Evolutionary conservation across 225 moss, liverwort and hornwort genomes (phyloP).

Genomic region (Takakia lepidozioides): DNA sequence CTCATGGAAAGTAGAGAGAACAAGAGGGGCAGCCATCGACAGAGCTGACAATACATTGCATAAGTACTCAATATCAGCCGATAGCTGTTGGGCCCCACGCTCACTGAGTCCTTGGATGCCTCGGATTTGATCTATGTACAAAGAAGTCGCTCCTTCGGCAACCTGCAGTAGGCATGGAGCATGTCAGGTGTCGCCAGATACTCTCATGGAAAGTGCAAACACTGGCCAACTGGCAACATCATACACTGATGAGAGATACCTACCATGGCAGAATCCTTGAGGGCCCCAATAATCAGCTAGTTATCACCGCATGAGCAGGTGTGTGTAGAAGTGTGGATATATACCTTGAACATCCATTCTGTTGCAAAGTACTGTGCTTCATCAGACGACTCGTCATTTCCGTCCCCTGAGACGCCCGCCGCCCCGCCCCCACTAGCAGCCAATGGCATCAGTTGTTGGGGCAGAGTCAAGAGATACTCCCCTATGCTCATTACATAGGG

Average conservation of each 20-base stretch:
- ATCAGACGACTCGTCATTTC: conserved; percentile 66
- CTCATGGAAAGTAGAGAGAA: conserved; percentile 81
- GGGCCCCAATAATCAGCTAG: no score
- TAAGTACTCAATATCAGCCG: conserved; percentile 93
- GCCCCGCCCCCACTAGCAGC: conserved; percentile 47
- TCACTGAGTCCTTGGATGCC: conserved; percentile 86
- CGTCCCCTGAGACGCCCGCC: conserved; percentile 11
- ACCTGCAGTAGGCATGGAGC: conserved; percentile 50
- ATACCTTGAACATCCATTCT: conserved; percentile 99
- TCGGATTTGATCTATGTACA: conserved; percentile 90
- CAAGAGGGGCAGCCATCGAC: conserved; percentile 74
- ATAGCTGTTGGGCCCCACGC: conserved; percentile 80
- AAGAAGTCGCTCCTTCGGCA: conserved; percentile 88
- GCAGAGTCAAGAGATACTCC: conserved; percentile 90
- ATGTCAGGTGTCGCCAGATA: no score
- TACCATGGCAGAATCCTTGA: no score
- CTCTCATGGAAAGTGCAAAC: no score
- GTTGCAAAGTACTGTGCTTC: conserved; percentile 93
- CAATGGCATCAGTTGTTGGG: conserved; percentile 84
- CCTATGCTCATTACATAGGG: conserved; percentile 95
- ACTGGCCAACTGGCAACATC: no score
- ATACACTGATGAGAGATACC: no score
- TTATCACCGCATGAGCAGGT: no score
- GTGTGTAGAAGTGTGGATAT: no score
- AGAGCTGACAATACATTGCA: conserved; percentile 93